Conservation (phyloP, 805 yeast genomes). For the Candida ponderosae region DNA sequence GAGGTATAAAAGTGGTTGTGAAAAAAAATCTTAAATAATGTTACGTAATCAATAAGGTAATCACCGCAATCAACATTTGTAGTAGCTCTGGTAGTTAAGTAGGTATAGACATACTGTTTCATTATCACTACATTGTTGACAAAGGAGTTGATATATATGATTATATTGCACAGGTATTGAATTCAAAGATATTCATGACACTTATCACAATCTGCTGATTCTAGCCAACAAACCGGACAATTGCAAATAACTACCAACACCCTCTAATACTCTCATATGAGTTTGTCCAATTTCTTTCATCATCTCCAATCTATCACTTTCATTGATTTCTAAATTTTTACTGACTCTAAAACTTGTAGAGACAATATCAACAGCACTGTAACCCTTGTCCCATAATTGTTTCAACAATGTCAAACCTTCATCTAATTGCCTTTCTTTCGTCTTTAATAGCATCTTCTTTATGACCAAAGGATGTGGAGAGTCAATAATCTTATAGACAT, state of each 20-base stretch:
- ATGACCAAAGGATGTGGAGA: slow-evolving; percentile 91
- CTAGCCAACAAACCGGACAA: slow-evolving; percentile 75
- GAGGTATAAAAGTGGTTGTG: too few relatives aligned
- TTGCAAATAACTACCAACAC: slow-evolving; percentile 83
- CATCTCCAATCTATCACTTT: slow-evolving; percentile 62
- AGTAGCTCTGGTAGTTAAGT: too few relatives aligned
- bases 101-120: too few relatives aligned
- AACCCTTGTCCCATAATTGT: slow-evolving; percentile 81
- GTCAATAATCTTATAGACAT: slow-evolving; percentile 92
- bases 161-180: too few relatives aligned
- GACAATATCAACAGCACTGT: slow-evolving; percentile 87
- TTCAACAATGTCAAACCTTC: slow-evolving; percentile 57
- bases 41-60: too few relatives aligned
- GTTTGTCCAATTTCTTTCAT: slow-evolving; percentile 83
- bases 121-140: too few relatives aligned
- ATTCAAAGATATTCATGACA: too few relatives aligned
- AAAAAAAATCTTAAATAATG: too few relatives aligned
- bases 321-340: slow-evolving; percentile 65
- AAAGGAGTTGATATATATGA: too few relatives aligned
- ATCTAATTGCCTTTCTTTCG: slow-evolving; percentile 43
- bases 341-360: slow-evolving; percentile 86
- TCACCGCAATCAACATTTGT: too few relatives aligned
- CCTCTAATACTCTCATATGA: slow-evolving; percentile 90
- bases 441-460: slow-evolving; percentile 54
- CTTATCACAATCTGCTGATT: slow-evolving; percentile 19